Evolutionary conservation across 306 rosid species (phyloP), one percentile per base, ranked within the genome.

Genomic region (Lathyrus tuberosus): DNA sequence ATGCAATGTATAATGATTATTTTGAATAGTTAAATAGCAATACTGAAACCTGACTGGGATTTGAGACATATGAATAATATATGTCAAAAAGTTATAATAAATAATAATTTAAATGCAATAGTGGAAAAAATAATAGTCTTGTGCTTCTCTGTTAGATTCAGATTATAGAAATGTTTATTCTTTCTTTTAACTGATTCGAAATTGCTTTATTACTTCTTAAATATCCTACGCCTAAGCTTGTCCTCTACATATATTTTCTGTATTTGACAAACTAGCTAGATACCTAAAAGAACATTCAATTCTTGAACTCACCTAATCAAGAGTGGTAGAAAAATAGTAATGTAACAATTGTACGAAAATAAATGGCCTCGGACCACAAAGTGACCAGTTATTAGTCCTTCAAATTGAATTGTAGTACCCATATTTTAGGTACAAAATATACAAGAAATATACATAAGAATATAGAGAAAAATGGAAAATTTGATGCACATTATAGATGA

Each of bases 21-120:
- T 37, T 10, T 51, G 4, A 51, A 18, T 14, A 33, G 41, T 62
- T 53, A 7, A 18, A 59, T 63, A 26, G 17, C 6, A 9, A 0
- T 40, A 40, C 54, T 61, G 80, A 51, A 71, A 44, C 63, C 73
- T 78, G 64, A 71, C 73, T 71, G 56, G 35, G 69, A 77, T 77
- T 57, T 56, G 44, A 52, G 17, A 35, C 24, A 53, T 10, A 57
- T 4, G 13, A 44, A 44, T 43, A 43, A 12, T 35, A 11, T 46
- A 8, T 14, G 56, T n/a, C 57, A 31, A 18, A 13, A 13, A 46
- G 40, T 35, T 35, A 35, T 35, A 6, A 18, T 40, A 13, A n/a
- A n/a, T 47, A n/a, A 38, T 60, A 7, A 5, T 59, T 24, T 38
- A 37, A 26, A 37, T 59, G 47, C 40, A 46, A 15, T 0, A 22